Conservation (phyloP, 106 monocot species). For the Dioscorea zingiberensis region DNA sequence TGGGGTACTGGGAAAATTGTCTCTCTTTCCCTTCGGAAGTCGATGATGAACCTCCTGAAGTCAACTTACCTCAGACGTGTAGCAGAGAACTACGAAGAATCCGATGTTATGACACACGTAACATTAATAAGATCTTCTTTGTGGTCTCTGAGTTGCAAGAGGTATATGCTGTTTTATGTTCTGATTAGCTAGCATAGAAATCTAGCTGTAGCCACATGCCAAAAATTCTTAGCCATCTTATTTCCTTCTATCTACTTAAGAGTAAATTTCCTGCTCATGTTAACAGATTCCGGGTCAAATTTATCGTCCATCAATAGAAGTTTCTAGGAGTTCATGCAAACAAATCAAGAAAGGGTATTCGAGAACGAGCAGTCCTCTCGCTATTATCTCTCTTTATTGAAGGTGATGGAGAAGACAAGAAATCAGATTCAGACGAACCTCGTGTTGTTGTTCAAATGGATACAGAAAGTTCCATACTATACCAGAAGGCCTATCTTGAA, state of each 20-base stretch:
- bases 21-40: conserved; percentile 13
- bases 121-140: conserved; percentile 35
- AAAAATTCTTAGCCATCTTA: too few species aligned
- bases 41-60: conserved; percentile 16
- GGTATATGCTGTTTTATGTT: too few species aligned
- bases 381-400: conserved; percentile 32
- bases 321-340: conserved; percentile 30
- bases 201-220: too few species aligned
- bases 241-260: too few species aligned
- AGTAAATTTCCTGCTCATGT: too few species aligned
- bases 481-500: conserved; percentile 52
- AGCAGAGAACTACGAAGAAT: conserved; percentile 43
- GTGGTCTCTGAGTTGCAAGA: conserved; percentile 41
- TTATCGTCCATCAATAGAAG: conserved; percentile 37
- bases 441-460: conserved; percentile 51
- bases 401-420: conserved; percentile 10
- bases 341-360: conserved; percentile 30
- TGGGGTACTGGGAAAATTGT: conserved; percentile 40
- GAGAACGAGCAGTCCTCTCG: conserved; percentile 30
- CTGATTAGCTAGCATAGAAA: too few species aligned
- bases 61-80: conserved; percentile 21
- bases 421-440: conserved; percentile 12
- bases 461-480: conserved; percentile 36
- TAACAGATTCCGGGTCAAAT: conserved; percentile 36
- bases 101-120: conserved; percentile 37